Evolutionary conservation across 495 filamentous ascomycete genomes (phyloP), one percentile per base, ranked within the genome.

Genomic region (Penicillium soppii): DNA sequence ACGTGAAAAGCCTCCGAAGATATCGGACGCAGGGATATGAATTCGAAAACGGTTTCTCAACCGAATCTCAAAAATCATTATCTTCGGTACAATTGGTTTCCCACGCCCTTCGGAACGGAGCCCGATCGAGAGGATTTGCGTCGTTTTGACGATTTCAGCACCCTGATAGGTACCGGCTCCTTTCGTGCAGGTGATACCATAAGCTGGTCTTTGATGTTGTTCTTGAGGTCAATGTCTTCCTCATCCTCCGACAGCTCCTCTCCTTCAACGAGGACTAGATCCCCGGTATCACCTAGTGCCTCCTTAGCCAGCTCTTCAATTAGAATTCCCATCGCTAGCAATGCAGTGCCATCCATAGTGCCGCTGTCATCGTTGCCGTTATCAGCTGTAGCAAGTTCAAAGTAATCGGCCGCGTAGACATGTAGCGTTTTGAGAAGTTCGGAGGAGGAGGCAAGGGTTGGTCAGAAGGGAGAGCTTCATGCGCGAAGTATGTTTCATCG

Each of bases 331-430:
- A 95, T 71, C 0, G 88, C 88, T 50, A 96, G 71, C 44, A 96
- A 65, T 1, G 90, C 90, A 7, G 88, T 92, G 68, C 91, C 91
- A 60, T 96, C 88, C 82, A 96, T 80, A 53, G 82, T 90, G 22
- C 77, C 70, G 63, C 83, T 82, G 46, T 84, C 78, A 35, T 77
- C 56, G 17, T 60, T 53, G 5, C 66, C 72, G 7, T 57, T 58
- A 27, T 73, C 64, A 6, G 50, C 48, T 4, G 57, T 66, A 29
- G 57, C 65, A 50, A 56, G 69, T 51, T 64, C 74, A 71, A 92
- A 95, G 65, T 83, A 91, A 55, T 86, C 82, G 22, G 87, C 80
- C 0, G 83, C 70, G 63, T 95, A 95, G 17, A 73, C 67, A 65
- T 95, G 91, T 7, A 94, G 68, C 0, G 83, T 77, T 58, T 87